Evolutionary conservation across 176 grass and related monocot species (phyloP).

Genomic region (Melocanna baccifera): DNA sequence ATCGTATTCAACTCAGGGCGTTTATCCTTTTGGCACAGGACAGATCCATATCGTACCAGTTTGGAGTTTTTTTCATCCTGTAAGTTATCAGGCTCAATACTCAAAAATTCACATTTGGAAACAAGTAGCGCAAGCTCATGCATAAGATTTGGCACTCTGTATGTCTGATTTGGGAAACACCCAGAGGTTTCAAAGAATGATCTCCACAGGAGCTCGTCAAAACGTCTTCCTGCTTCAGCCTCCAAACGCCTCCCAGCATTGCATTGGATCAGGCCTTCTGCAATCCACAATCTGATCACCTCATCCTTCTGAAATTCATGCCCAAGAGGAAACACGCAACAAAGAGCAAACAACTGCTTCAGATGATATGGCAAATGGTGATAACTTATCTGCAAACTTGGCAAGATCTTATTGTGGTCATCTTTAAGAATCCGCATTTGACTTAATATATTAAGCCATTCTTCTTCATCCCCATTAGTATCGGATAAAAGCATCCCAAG

Average conservation of each 20-base stretch:
- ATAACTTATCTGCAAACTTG: conserved; percentile 64
- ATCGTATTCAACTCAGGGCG: conserved; percentile 13
- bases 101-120: conserved; percentile 22
- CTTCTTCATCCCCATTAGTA: conserved; percentile 37
- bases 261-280: conserved; percentile 40
- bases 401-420: conserved; percentile 21
- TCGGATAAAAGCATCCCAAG: conserved; percentile 46
- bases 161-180: neutral
- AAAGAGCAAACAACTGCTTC: conserved; percentile 47
- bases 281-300: conserved; percentile 55
- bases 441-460: conserved; percentile 34
- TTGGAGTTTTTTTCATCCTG: neutral
- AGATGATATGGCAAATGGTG: conserved; percentile 53
- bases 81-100: neutral
- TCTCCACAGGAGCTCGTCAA: conserved; percentile 37
- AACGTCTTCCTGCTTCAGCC: conserved; percentile 28
- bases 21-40: neutral
- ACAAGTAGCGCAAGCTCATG: conserved; percentile 28
- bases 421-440: conserved; percentile 53
- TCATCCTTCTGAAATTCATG: conserved; percentile 52
- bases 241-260: conserved; percentile 20
- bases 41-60: conserved; percentile 20
- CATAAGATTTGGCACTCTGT: conserved; percentile 37
- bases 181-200: conserved; percentile 39
- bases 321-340: conserved; percentile 39